Percentiles rank a stretch among this genome's conserved stretches.
These are phyloP conservation scores for Purpureocillium takamizusanense DNA, from an alignment of 2,329 filamentous ascomycete genomes.

Conservation along the genomic window DNA sequence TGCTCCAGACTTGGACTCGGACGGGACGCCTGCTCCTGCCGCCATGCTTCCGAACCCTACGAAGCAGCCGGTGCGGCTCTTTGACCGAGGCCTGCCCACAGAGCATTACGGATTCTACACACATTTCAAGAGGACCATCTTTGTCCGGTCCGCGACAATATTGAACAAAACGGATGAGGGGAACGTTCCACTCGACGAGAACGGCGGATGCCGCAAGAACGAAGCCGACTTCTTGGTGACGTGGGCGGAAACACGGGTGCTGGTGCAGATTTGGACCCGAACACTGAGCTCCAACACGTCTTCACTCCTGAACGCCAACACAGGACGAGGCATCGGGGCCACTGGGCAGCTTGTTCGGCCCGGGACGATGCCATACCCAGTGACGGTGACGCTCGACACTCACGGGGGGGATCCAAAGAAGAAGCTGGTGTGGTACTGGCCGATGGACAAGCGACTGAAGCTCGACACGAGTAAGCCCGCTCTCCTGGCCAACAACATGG, in stretches of 20 bases:
- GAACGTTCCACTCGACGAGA: conserved; percentile 36
- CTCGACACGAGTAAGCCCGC: conserved; percentile 33
- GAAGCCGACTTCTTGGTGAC: conserved; percentile 49
- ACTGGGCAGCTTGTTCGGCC: conserved; percentile 30
- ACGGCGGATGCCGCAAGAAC: conserved; percentile 43
- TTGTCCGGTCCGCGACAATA: conserved; percentile 53
- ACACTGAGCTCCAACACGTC: conserved; percentile 33
- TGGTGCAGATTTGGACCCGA: conserved; percentile 59
- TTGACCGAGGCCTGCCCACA: conserved; percentile 66
- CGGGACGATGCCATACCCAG: conserved; percentile 55
- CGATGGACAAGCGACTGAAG: conserved; percentile 35
- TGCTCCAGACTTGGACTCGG: conserved; percentile 48
- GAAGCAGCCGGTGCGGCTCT: conserved; percentile 76
- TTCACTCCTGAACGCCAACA: conserved; percentile 21
- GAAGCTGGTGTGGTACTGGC: conserved; percentile 48
- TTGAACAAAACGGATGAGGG: conserved; percentile 35
- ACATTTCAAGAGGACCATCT: conserved; percentile 83
- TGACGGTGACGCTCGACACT: conserved; percentile 51
- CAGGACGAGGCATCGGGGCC: conserved; percentile 16
- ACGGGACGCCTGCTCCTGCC: conserved; percentile 66
- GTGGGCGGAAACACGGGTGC: conserved; percentile 51
- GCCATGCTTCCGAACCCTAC: conserved; percentile 60
- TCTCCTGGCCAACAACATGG: conserved; percentile 40
- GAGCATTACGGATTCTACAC: conserved; percentile 95
- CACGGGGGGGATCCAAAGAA: conserved; percentile 46